Evolutionary conservation across 2,329 filamentous ascomycete species (phyloP).

Genomic region (Neofusicoccum laricinum): DNA sequence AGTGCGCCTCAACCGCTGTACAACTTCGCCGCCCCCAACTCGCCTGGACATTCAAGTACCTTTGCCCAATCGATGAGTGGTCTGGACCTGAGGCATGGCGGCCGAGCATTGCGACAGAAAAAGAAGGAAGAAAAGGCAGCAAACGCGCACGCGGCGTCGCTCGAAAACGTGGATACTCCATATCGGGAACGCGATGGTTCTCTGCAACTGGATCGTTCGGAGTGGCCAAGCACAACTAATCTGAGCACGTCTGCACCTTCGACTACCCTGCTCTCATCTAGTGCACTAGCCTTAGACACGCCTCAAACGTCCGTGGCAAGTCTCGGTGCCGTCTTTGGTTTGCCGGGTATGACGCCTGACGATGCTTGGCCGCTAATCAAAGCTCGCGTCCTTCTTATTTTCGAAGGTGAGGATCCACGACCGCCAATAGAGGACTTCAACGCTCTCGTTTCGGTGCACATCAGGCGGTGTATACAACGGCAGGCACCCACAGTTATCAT

Average conservation of each 20-base stretch:
- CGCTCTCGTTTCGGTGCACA: conserved; percentile 71
- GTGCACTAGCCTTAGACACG: conserved; percentile 19
- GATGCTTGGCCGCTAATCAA: conserved; percentile 82
- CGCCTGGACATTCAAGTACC: conserved; percentile 62
- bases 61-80: conserved; percentile 84
- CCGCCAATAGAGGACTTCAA: conserved; percentile 85
- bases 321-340: conserved; percentile 46
- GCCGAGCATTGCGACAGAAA: conserved; percentile 74
- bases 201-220: conserved; percentile 36
- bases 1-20: conserved; percentile 73
- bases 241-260: conserved; percentile 25
- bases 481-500: conserved; percentile 68
- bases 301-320: conserved; percentile 33
- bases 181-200: conserved; percentile 37
- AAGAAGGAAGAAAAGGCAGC: conserved; percentile 53
- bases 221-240: conserved; percentile 33
- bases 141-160: conserved; percentile 31
- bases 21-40: conserved; percentile 72
- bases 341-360: conserved; percentile 55
- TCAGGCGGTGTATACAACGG: conserved; percentile 73
- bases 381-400: conserved; percentile 71
- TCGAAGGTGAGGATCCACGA: conserved; percentile 75
- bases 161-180: conserved; percentile 31
- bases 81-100: conserved; percentile 74
- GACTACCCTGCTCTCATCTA: conserved; percentile 10